Percentiles rank a stretch among this genome's conserved stretches.
Conservation (phyloP, 2,329 filamentous ascomycete genomes). For the Aureobasidium sp. region DNA sequence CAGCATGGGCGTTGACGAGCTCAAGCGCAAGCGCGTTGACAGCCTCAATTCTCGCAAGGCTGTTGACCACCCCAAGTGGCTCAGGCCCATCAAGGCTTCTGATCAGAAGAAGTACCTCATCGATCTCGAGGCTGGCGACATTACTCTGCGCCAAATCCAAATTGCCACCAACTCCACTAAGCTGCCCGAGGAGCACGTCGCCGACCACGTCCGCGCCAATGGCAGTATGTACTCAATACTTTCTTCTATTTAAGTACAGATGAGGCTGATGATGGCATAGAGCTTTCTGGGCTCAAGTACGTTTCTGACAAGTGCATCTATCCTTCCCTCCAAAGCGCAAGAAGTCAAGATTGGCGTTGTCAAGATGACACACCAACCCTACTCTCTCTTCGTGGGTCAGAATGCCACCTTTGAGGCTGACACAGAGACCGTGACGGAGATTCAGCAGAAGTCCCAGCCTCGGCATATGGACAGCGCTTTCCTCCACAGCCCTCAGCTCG, state of each 20-base stretch:
- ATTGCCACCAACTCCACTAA: not conserved
- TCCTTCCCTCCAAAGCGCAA: not conserved
- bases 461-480: not conserved
- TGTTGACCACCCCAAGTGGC: not conserved
- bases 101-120: not conserved
- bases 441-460: not conserved
- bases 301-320: not conserved
- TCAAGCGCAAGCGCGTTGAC: not conserved
- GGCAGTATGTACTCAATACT: not conserved
- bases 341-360: not conserved
- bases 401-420: not conserved
- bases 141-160: not conserved
- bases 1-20: not conserved
- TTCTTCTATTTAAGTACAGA: not conserved
- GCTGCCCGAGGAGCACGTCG: slow-evolving; percentile 14
- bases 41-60: not conserved
- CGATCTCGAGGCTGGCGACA: not conserved
- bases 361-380: not conserved
- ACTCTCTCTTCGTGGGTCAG: not conserved
- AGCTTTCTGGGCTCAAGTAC: not conserved
- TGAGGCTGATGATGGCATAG: not conserved
- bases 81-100: not conserved
- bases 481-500: not conserved
- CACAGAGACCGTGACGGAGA: not conserved
- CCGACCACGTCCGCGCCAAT: not conserved